Percentiles rank a stretch among this genome's conserved stretches.
Conservation (phyloP, 345 rosid genomes). For the Nasturtium officinale region DNA sequence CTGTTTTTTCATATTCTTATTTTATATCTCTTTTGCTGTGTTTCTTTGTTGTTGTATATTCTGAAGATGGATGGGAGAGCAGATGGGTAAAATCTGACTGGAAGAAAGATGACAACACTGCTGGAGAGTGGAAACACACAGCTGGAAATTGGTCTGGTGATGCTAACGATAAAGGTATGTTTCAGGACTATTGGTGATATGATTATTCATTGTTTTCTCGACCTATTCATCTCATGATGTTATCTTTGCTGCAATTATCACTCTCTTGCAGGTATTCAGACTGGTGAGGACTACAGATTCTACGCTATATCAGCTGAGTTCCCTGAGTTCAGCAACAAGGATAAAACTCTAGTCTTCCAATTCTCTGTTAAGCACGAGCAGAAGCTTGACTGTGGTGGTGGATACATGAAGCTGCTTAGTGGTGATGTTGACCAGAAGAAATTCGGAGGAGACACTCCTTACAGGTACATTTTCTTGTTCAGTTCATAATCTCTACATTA, state of each 20-base stretch:
- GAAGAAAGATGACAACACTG: constrained; percentile 84
- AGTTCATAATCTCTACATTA: not conserved
- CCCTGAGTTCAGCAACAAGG: constrained; percentile 96
- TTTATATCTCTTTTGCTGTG: not conserved
- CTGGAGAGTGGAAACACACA: constrained; percentile 94
- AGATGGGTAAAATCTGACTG: constrained; percentile 91
- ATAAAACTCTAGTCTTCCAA: constrained; percentile 84
- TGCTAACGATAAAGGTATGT: constrained; percentile 78
- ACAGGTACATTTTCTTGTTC: constrained; percentile 55
- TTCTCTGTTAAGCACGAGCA: constrained; percentile 98
- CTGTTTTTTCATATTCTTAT: not conserved
- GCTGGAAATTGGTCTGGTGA: constrained; percentile 97
- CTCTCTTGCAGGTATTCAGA: constrained; percentile 72
- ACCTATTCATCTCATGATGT: not conserved
- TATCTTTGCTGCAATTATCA: not conserved
- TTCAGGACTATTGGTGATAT: not conserved
- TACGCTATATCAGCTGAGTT: constrained; percentile 96
- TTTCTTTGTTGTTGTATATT: not conserved
- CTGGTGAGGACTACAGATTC: constrained; percentile 95
- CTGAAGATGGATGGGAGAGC: constrained; percentile 93
- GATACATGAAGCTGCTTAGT: constrained; percentile 95
- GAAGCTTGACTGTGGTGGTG: constrained; percentile 99
- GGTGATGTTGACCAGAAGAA: constrained; percentile 86
- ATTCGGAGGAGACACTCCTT: constrained; percentile 96
- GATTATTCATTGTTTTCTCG: constrained; percentile 2